Evolutionary conservation across 192 early-diverging fungal genomes (phyloP).

Genomic region (Backusella westeae): DNA sequence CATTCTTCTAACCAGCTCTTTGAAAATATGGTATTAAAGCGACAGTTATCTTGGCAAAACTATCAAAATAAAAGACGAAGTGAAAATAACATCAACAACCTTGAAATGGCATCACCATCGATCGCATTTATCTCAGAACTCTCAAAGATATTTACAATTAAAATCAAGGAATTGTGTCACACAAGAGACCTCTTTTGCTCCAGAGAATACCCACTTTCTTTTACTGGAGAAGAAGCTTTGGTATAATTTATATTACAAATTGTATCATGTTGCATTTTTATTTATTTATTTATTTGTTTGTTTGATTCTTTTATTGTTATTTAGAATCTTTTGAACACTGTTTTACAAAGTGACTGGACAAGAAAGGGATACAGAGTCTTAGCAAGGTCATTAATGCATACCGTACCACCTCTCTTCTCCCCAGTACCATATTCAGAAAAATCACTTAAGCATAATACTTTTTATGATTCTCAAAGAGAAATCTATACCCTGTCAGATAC

Average conservation of each 20-base stretch:
- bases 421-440: slow-evolving; percentile 31
- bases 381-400: slow-evolving; percentile 21
- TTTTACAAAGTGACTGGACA: slow-evolving; percentile 5
- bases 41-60: neutral
- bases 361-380: slow-evolving; percentile 12
- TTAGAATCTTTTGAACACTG: neutral
- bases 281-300: slow-evolving; percentile 6
- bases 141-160: slow-evolving; percentile 2
- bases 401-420: slow-evolving; percentile 21
- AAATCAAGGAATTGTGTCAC: neutral
- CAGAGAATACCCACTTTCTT: slow-evolving; percentile 32
- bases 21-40: neutral
- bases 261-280: slow-evolving; percentile 10
- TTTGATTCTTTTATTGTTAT: neutral
- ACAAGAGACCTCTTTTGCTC: slow-evolving; percentile 26
- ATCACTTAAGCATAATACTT: slow-evolving; percentile 21
- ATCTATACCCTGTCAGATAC: slow-evolving; percentile 25
- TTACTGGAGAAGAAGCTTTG: slow-evolving; percentile 38
- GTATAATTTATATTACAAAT: slow-evolving; percentile 14
- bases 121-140: neutral
- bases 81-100: neutral
- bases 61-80: slow-evolving; percentile 4
- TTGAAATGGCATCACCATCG: neutral
- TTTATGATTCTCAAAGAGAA: slow-evolving; percentile 29
- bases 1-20: neutral